Base-by-base conservation (phyloP, 768 basidiomycete genomes). In the Fomitopsis serialis region DNA sequence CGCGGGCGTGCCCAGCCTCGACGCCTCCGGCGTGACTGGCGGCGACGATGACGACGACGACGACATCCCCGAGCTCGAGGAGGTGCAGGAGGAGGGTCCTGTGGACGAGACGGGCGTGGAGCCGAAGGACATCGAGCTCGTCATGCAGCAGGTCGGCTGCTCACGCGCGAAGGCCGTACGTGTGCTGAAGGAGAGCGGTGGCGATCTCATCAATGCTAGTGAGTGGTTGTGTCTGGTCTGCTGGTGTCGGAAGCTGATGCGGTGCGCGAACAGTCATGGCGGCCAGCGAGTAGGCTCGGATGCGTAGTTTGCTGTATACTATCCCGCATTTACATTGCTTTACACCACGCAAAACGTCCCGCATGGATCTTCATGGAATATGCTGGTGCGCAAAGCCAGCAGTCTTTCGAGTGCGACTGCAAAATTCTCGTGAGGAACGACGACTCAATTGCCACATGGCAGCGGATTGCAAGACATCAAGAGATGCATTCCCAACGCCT, bases 131-230 rank as follows among this genome's bases (percentile, higher is more conserved):
- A 92, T 97, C 59, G 94, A 96, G 56, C 82, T 97, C 52, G 91
- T 99, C 50, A 92, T 98, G 78, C 80, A 83, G 70, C 81, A 93
- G 76, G 92, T 93, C 58, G 85, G 80, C 66, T 96, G 92, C 72
- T 83, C 91, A 46, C 84, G 93, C 58, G 91, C 90, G 40, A 97
- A 95, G 70, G 97, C 96, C 36, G 89, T 93, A 42, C 81, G 85
- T 54, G 94, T 82, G 58, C 73, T 98, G 69, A 94, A 91, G 75
- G 92, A 93, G 63, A 91, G 84, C 61, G 87, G 88, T 48, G 94
- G 94, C 36, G 95, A 98, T 74, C 69, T 98, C 69, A 95, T 97
- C 77, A 95, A 94, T 71, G 95, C 94, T 56, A 96, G 93, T 96
- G 68, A 70, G 93, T 89, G 21, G 47, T 40, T 11, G 29, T 32